These are phyloP conservation scores for Calocybe indica DNA, from an alignment of 768 basidiomycete genomes.

Conservation along the genomic window DNA sequence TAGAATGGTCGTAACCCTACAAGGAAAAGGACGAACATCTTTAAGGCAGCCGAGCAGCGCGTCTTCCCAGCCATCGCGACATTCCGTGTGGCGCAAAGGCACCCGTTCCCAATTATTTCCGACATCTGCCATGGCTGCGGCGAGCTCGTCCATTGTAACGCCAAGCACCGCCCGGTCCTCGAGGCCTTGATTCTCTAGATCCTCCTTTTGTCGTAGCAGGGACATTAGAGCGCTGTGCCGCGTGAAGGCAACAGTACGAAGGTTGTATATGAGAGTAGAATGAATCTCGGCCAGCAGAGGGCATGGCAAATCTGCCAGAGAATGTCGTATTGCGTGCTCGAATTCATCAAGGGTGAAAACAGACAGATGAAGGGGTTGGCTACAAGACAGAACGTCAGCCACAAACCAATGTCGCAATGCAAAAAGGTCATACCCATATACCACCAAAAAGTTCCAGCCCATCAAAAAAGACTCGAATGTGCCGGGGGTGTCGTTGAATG, in stretches of 20 bases:
- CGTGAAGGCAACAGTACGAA: conserved; percentile 75
- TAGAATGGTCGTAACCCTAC: conserved; percentile 1
- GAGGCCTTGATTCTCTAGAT: conserved; percentile 32
- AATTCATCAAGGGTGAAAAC: conserved; percentile 91
- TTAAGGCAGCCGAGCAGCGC: conserved; percentile 83
- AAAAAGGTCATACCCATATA: conserved; percentile 73
- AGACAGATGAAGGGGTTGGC: conserved; percentile 84
- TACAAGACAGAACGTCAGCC: conserved; percentile 21
- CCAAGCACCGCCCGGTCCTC: conserved; percentile 41
- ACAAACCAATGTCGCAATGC: conserved; percentile 7
- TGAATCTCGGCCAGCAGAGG: conserved; percentile 83
- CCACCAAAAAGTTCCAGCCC: conserved; percentile 91
- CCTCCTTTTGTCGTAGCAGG: conserved; percentile 41
- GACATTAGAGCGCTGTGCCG: conserved; percentile 74
- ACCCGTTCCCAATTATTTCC: conserved; percentile 87
- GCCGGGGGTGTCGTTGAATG: conserved; percentile 59
- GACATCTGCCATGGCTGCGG: conserved; percentile 65
- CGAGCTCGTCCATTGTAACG: conserved; percentile 56
- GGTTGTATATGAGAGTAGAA: conserved; percentile 81
- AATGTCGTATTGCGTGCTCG: conserved; percentile 81
- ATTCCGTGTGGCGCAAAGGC: conserved; percentile 64
- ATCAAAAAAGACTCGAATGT: conserved; percentile 83
- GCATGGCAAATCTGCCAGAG: conserved; percentile 61
- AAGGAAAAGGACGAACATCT: conserved; percentile 55
- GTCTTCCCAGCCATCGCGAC: conserved; percentile 88